Evolutionary conservation across 208 protist genomes (phyloP).

Genomic region (Phytomonas francai): DNA sequence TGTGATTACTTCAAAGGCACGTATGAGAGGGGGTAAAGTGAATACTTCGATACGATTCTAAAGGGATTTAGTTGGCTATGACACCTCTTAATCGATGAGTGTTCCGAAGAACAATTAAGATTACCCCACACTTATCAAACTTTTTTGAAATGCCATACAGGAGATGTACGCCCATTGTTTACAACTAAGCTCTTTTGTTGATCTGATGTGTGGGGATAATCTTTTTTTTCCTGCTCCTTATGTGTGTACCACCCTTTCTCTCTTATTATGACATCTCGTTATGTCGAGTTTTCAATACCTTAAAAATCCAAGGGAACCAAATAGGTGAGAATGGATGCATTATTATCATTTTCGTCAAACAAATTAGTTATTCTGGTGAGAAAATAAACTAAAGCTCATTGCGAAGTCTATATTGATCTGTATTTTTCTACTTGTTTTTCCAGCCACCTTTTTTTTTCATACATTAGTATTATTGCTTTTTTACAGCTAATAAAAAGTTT

Average conservation of each 20-base stretch:
- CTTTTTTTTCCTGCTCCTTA: conserved; percentile 14
- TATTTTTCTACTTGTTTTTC: neutral
- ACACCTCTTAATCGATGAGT: too few relatives aligned
- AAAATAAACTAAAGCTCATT: neutral
- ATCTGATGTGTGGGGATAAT: neutral
- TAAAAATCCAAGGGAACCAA: too few relatives aligned
- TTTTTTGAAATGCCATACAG: too few relatives aligned
- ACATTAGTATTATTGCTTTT: neutral
- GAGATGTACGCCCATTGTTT: too few relatives aligned
- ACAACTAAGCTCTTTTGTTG: neutral
- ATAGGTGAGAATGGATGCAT: too few relatives aligned
- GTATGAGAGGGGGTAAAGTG: too few relatives aligned
- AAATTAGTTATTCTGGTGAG: neutral
- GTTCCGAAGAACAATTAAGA: too few relatives aligned
- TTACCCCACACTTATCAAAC: too few relatives aligned
- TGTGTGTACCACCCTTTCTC: conserved; percentile 9
- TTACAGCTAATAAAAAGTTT: conserved; percentile 5
- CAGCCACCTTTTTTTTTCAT: neutral
- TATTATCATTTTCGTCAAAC: too few relatives aligned
- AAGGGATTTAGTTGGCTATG: too few relatives aligned
- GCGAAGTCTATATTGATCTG: neutral
- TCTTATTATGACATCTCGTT: conserved; percentile 2
- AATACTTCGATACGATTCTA: too few relatives aligned
- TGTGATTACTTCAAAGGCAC: too few relatives aligned
- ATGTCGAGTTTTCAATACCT: neutral